Percentiles rank a stretch among this genome's conserved stretches.
phyloP scores from a whole-genome alignment of 345 rosid species.

The Camelina sativa region DNA sequence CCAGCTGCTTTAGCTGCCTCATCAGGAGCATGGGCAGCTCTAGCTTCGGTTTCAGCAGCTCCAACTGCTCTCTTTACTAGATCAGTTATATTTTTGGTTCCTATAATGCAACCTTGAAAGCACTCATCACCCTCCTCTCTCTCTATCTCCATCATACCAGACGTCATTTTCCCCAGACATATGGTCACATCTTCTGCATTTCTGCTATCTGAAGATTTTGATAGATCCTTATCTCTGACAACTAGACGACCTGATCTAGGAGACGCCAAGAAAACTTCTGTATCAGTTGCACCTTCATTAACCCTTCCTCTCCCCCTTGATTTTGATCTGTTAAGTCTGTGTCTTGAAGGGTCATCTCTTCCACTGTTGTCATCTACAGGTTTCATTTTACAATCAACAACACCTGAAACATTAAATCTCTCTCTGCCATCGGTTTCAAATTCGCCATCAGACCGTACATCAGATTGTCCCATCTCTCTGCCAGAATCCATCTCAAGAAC shows the following conservation, averaged over 20 bases:
- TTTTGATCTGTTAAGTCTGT: conserved; percentile 62
- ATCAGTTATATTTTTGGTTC: conserved; percentile 76
- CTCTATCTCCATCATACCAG: conserved; percentile 55
- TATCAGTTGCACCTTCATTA: conserved; percentile 61
- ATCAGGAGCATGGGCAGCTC: conserved; percentile 77
- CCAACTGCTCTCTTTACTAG: conserved; percentile 81
- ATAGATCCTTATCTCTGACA: conserved; percentile 57
- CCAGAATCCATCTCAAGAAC: conserved; percentile 46
- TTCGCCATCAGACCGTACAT: conserved; percentile 53
- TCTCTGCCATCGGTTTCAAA: conserved; percentile 59
- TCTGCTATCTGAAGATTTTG: conserved; percentile 57
- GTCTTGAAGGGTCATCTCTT: conserved; percentile 77
- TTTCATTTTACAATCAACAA: conserved; percentile 58
- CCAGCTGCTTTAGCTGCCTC: conserved; percentile 96
- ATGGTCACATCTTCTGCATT: conserved; percentile 59
- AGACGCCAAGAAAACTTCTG: conserved; percentile 62
- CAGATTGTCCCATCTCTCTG: conserved; percentile 54
- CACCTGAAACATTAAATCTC: conserved; percentile 49
- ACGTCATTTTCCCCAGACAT: conserved; percentile 46
- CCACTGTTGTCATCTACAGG: conserved; percentile 70
- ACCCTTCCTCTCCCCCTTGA: conserved; percentile 72
- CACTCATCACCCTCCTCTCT: conserved; percentile 79
- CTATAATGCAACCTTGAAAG: conserved; percentile 78
- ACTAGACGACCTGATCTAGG: conserved; percentile 72
- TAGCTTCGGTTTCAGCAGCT: conserved; percentile 98